Evolutionary conservation across 2,329 filamentous ascomycete species (phyloP).

Genomic region (Scytalidium sp.): DNA sequence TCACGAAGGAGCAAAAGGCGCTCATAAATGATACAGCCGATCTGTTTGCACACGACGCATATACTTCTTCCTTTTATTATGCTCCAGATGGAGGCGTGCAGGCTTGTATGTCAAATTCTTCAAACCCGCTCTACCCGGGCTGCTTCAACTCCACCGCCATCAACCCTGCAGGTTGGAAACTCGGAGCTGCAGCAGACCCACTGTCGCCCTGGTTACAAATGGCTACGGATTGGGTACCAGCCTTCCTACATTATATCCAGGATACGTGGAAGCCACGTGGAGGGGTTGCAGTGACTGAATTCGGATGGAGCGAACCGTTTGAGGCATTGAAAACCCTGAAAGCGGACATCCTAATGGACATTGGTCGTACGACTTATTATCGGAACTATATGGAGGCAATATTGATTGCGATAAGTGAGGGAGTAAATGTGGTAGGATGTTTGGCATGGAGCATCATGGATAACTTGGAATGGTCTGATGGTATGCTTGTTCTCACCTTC

Average conservation of each 20-base stretch:
- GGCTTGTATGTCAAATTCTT: slow-evolving; percentile 27
- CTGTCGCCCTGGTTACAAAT: not conserved
- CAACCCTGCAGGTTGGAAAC: not conserved
- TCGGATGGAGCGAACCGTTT: slow-evolving; percentile 2
- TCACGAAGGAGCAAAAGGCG: slow-evolving; percentile 42
- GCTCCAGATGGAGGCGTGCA: slow-evolving; percentile 33
- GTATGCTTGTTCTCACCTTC: not conserved
- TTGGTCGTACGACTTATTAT: slow-evolving; percentile 77
- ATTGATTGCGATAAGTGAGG: slow-evolving; percentile 68
- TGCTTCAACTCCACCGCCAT: not conserved
- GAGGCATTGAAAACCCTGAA: slow-evolving; percentile 1
- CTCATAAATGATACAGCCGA: slow-evolving; percentile 49
- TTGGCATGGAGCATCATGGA: slow-evolving; percentile 84
- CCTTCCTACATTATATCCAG: slow-evolving; percentile 3
- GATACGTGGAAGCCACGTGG: not conserved
- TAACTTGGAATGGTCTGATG: slow-evolving; percentile 34
- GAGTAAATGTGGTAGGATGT: slow-evolving; percentile 73
- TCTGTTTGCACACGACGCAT: slow-evolving; percentile 53
- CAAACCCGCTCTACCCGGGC: not conserved
- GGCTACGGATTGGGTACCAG: slow-evolving; percentile 3
- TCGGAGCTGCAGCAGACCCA: slow-evolving; percentile 2
- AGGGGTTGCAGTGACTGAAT: slow-evolving; percentile 1
- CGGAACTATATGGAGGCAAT: slow-evolving; percentile 65
- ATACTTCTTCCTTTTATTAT: slow-evolving; percentile 50
- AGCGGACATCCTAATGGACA: slow-evolving; percentile 62